Evolutionary conservation across 345 rosid species (phyloP), one percentile per base, ranked within the genome.

Genomic region (Jatropha curcas): DNA sequence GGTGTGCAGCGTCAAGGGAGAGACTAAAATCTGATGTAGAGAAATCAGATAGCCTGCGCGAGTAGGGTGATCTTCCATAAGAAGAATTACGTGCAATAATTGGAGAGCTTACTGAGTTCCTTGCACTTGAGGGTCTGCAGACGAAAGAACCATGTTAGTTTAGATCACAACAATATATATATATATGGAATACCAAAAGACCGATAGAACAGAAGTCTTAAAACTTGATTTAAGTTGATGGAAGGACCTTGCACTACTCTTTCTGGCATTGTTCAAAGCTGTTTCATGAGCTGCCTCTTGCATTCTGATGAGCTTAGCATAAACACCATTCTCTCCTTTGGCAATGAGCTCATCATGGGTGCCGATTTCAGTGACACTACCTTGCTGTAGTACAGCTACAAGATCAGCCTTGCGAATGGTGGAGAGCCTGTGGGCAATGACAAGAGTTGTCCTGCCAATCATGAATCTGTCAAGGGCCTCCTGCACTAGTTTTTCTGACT

Each of bases 201-300:
- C 39, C 46, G 19, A 1, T 27, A 37, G 56, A 56, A 66, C 20
- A 51, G 10, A 5, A 37, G 24, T 62, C 64, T 69, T 16, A 62
- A 55, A 60, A 74, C 14, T n/a, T 46, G 52, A 37, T 33, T n/a
- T 4, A 24, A 45, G 48, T 12, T 41, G 48, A 61, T 0, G 14
- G 50, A 70, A 74, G 12, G 64, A 94, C 98, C 98, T 92, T 27
- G 98, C 98, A 27, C 98, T 94, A 79, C 98, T 94, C 86, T 92
- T 94, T 82, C 98, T 86, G 1, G 98, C 98, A 86, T 89, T 94
- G 77, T 74, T 92, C 65, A 90, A 80, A 53, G 98, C 97, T 19
- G 97, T 90, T 85, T 94, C 98, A n/a, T 94, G 97, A 10, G 98
- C 98, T 10, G 79, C 83, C 72, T 94, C 98, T 83, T 94, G 98